phyloP scores from a whole-genome alignment of 2,329 filamentous ascomycete species.

The Alternaria brassicicola region DNA sequence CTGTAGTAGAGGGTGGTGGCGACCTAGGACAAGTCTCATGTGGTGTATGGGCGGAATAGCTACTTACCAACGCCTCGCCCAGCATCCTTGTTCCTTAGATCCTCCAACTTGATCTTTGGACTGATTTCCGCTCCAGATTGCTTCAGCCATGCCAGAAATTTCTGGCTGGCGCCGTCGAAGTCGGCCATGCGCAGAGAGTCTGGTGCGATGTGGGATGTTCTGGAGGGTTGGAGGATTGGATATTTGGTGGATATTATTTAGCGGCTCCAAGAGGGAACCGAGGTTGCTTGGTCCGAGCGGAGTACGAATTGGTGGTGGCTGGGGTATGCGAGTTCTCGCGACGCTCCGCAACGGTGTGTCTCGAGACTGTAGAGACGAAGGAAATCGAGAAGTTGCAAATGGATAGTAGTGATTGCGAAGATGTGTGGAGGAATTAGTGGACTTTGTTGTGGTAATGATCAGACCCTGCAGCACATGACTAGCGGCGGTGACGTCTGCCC shows the following conservation, averaged over 20 bases:
- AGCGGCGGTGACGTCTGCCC: background rate
- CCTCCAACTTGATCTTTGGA: constrained; percentile 63
- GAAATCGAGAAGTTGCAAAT: background rate
- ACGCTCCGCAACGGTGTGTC: background rate
- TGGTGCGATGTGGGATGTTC: constrained; percentile 20
- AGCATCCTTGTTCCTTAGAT: constrained; percentile 61
- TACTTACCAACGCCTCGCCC: constrained; percentile 69
- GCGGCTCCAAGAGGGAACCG: constrained; percentile 23
- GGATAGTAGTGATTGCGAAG: background rate
- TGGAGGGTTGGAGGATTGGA: constrained; percentile 23
- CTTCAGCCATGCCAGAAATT: constrained; percentile 65
- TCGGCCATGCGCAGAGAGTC: constrained; percentile 30
- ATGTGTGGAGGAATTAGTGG: background rate
- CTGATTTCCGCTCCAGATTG: constrained; percentile 61
- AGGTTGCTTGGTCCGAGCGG: constrained; percentile 27
- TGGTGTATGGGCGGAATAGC: background rate
- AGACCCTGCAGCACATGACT: constrained; percentile 11
- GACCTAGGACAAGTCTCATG: background rate
- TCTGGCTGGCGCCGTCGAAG: constrained; percentile 54
- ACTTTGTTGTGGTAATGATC: background rate
- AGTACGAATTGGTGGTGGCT: constrained; percentile 3
- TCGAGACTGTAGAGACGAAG: background rate
- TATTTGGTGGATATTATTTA: constrained; percentile 27
- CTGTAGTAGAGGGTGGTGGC: background rate
- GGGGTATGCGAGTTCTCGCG: constrained; percentile 3